These are phyloP conservation scores for Kluyveromyces marxianus DNA, from an alignment of 1,139 yeast genomes.

Conservation along the genomic window DNA sequence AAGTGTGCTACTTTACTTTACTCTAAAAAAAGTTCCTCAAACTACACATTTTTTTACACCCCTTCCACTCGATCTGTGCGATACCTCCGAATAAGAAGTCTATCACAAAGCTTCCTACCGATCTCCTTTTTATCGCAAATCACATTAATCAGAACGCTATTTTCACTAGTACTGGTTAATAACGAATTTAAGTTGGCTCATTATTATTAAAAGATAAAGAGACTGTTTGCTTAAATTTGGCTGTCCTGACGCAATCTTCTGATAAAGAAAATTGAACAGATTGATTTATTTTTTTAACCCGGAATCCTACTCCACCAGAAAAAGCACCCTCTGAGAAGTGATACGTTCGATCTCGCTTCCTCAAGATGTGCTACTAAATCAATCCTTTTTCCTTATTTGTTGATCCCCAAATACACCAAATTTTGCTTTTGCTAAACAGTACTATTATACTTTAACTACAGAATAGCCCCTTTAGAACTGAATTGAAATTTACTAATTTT, in stretches of 20 bases:
- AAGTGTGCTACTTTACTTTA: not conserved
- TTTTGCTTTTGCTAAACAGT: not conserved
- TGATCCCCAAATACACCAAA: not conserved
- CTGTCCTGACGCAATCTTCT: no score
- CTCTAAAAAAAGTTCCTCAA: not conserved
- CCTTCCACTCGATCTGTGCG: not conserved
- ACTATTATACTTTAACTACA: not conserved
- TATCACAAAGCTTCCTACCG: not conserved
- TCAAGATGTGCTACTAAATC: conserved; percentile 1
- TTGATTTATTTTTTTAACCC: not conserved
- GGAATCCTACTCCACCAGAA: conserved; percentile 3
- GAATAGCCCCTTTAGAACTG: no score
- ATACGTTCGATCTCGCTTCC: no score
- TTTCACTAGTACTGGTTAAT: no score
- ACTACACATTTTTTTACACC: not conserved
- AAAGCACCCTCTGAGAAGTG: not conserved
- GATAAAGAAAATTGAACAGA: no score
- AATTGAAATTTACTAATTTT: not conserved
- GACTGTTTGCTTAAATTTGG: no score
- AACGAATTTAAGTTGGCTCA: no score
- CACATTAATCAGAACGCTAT: not conserved
- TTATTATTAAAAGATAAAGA: no score
- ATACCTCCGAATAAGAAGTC: not conserved
- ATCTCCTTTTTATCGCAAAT: not conserved
- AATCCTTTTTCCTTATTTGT: not conserved